Percentiles rank a stretch among this genome's conserved stretches.
These are phyloP conservation scores for Jaenimonas drosophilae DNA, from an alignment of 208 protist species.

Conservation along the genomic window DNA sequence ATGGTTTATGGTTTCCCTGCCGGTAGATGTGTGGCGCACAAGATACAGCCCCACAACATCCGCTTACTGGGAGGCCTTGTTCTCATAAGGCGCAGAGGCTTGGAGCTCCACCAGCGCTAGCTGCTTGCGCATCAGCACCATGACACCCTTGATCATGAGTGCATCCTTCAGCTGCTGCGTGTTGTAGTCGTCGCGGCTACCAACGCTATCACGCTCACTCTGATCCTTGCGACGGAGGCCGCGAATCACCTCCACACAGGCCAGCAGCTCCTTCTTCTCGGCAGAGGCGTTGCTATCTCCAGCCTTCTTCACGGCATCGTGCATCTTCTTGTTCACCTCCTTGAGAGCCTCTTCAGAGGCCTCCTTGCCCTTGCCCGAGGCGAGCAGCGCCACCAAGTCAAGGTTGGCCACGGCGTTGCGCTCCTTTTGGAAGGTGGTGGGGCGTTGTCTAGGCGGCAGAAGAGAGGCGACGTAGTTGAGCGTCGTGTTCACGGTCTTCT, in stretches of 20 bases:
- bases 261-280: constrained; percentile 7
- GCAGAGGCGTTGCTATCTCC: too few relatives aligned
- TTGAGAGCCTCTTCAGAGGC: constrained; percentile 16
- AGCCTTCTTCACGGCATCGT: constrained; percentile 13
- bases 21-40: too few relatives aligned
- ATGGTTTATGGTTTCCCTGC: too few relatives aligned
- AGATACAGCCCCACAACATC: too few relatives aligned
- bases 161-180: constrained; percentile 71
- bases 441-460: too few relatives aligned
- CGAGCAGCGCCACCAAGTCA: too few relatives aligned
- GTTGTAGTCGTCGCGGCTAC: constrained; percentile 56
- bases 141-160: constrained; percentile 77
- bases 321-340: constrained; percentile 24
- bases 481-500: too few relatives aligned
- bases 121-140: constrained; percentile 38
- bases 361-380: too few relatives aligned
- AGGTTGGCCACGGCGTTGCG: too few relatives aligned
- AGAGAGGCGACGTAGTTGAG: too few relatives aligned
- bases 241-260: constrained; percentile 23
- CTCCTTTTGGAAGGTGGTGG: too few relatives aligned
- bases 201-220: constrained; percentile 22
- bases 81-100: constrained; percentile 20
- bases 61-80: too few relatives aligned
- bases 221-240: constrained; percentile 28
- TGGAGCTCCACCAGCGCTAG: constrained; percentile 45